Evolutionary conservation across 345 rosid genomes (phyloP).

Genomic region (Hibiscus mutabilis): DNA sequence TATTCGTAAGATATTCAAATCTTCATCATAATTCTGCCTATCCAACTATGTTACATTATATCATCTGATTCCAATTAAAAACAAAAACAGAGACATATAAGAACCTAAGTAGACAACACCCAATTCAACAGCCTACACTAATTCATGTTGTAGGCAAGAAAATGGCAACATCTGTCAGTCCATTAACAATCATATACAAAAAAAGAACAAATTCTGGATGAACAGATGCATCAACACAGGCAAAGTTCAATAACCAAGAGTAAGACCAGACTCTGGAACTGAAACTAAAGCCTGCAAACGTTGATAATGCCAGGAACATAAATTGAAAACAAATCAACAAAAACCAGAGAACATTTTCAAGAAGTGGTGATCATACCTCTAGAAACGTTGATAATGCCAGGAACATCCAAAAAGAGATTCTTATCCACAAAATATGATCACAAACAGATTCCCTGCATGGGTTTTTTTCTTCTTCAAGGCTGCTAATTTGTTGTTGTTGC

Average conservation of each 20-base stretch:
- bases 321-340: background rate
- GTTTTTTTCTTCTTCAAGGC: conserved; percentile 21
- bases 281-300: background rate
- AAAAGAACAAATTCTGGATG: background rate
- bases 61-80: no score
- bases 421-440: conserved; percentile 53
- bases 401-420: conserved; percentile 21
- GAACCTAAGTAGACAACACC: no score
- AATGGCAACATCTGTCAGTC: background rate
- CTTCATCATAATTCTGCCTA: no score
- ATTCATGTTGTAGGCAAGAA: background rate
- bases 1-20: no score
- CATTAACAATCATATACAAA: background rate
- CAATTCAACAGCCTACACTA: background rate
- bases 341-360: background rate
- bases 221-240: background rate
- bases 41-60: no score
- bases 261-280: background rate
- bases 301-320: background rate
- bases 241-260: background rate
- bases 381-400: conserved; percentile 13
- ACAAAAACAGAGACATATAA: no score
- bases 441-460: conserved; percentile 18
- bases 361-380: conserved; percentile 11
- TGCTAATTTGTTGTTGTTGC: conserved; percentile 6